phyloP scores from a whole-genome alignment of 139 green algal species.

The Dunaliella sp. region DNA sequence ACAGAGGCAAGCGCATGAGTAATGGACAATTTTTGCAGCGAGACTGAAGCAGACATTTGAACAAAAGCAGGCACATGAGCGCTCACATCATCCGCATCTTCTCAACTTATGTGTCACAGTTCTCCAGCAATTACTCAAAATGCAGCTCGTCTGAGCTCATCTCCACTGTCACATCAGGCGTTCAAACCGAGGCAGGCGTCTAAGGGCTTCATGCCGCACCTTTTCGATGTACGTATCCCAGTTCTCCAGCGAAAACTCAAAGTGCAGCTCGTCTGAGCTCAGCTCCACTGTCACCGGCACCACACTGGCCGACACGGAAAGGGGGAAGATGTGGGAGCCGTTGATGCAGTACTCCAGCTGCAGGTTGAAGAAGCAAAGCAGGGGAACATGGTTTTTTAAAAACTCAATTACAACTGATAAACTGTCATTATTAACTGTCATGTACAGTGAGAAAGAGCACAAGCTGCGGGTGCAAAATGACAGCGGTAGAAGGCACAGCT shows the following conservation, averaged over 20 bases:
- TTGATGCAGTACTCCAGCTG: conserved; percentile 73
- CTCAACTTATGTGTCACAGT: conserved; percentile 52
- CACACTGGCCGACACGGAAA: conserved; percentile 58
- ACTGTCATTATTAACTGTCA: too few species aligned
- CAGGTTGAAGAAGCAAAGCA: too few species aligned
- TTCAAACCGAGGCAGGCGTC: too few species aligned
- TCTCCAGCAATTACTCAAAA: conserved; percentile 60
- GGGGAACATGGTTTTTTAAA: too few species aligned
- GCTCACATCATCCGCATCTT: conserved; percentile 37
- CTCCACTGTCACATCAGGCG: conserved; percentile 64
- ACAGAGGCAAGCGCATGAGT: too few species aligned
- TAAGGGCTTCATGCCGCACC: conserved; percentile 23
- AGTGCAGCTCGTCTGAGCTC: conserved; percentile 57
- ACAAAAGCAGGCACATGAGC: too few species aligned
- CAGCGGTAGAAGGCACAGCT: too few species aligned
- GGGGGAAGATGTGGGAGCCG: conserved; percentile 53
- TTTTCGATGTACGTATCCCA: conserved; percentile 56
- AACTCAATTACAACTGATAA: too few species aligned
- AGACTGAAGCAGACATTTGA: too few species aligned
- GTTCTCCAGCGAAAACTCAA: conserved; percentile 57
- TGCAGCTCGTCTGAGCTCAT: conserved; percentile 55
- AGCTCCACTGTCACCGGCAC: conserved; percentile 64
- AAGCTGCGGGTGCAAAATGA: too few species aligned
- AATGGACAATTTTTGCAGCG: too few species aligned
- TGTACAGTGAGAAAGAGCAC: too few species aligned